phyloP scores from a whole-genome alignment of 371 early-diverging fungal species.

The Mucor saturninus region DNA sequence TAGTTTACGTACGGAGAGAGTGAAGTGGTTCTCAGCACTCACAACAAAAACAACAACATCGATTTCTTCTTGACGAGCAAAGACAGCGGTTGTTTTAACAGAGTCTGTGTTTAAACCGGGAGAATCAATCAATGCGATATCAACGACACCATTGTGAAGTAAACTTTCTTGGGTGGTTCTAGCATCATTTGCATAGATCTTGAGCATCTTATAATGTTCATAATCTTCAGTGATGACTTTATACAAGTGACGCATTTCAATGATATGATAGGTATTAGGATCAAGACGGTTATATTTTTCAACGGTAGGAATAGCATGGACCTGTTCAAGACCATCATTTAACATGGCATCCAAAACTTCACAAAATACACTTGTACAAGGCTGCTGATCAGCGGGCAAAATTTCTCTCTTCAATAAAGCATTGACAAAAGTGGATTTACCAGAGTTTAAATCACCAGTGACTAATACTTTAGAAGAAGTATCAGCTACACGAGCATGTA shows the following conservation, averaged over 20 bases:
- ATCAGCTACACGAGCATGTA: conserved; percentile 85
- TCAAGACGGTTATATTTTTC: background rate
- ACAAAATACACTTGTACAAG: conserved; percentile 93
- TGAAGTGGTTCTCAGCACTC: conserved; percentile 98
- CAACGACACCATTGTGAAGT: conserved; percentile 91
- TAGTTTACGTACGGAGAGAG: conserved; percentile 71
- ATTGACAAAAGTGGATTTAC: conserved; percentile 96
- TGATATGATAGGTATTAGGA: conserved; percentile 66
- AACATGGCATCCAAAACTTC: conserved; percentile 72
- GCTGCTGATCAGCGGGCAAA: conserved; percentile 95
- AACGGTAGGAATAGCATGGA: conserved; percentile 75
- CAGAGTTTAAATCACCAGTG: conserved; percentile 97
- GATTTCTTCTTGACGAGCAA: conserved; percentile 97
- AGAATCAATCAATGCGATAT: conserved; percentile 95
- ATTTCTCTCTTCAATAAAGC: conserved; percentile 88
- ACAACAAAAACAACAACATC: conserved; percentile 98
- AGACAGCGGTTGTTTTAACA: conserved; percentile 93
- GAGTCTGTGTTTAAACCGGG: conserved; percentile 98
- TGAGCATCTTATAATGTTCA: conserved; percentile 83
- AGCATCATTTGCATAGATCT: conserved; percentile 80
- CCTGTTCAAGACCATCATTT: conserved; percentile 65
- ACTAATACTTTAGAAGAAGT: conserved; percentile 92
- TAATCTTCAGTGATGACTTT: conserved; percentile 64
- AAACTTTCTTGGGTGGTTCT: conserved; percentile 69
- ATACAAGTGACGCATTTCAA: conserved; percentile 66